phyloP scores from a whole-genome alignment of 2,329 filamentous ascomycete genomes.

The Fusarium xylarioides region DNA sequence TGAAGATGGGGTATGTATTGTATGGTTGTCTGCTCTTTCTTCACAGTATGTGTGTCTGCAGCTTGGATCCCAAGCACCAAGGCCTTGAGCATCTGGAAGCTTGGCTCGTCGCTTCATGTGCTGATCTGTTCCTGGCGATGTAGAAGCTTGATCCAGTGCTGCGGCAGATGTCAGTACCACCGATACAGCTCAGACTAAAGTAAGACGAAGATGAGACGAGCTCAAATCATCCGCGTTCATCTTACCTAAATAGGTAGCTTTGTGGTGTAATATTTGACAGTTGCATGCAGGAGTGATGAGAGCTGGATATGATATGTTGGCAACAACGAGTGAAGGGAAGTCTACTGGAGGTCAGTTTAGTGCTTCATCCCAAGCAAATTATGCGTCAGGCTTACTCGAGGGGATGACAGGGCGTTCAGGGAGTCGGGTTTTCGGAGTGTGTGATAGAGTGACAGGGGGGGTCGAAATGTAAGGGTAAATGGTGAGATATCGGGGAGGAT shows the following conservation, averaged over 20 bases:
- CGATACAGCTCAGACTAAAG: no score
- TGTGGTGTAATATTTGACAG: not conserved
- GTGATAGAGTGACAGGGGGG: not conserved
- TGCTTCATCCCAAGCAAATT: not conserved
- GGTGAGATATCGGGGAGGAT: no score
- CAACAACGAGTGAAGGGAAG: not conserved
- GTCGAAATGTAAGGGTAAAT: not conserved
- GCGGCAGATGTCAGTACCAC: not conserved
- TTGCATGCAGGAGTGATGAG: no score
- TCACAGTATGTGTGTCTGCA: not conserved
- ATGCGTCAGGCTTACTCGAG: not conserved
- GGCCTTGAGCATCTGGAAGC: not conserved
- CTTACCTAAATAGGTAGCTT: not conserved
- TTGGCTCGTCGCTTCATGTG: not conserved
- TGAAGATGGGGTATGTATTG: not conserved
- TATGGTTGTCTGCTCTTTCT: not conserved
- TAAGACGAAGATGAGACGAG: not conserved
- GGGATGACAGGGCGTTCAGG: not conserved
- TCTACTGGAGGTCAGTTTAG: not conserved
- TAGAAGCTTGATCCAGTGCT: not conserved
- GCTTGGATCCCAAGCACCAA: not conserved
- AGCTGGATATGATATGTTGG: not conserved
- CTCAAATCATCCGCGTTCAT: not conserved
- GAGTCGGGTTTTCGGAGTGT: no score
- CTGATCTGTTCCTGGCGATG: not conserved